phyloP scores from a whole-genome alignment of 805 yeast species.

The Wickerhamomyces tratensis region DNA sequence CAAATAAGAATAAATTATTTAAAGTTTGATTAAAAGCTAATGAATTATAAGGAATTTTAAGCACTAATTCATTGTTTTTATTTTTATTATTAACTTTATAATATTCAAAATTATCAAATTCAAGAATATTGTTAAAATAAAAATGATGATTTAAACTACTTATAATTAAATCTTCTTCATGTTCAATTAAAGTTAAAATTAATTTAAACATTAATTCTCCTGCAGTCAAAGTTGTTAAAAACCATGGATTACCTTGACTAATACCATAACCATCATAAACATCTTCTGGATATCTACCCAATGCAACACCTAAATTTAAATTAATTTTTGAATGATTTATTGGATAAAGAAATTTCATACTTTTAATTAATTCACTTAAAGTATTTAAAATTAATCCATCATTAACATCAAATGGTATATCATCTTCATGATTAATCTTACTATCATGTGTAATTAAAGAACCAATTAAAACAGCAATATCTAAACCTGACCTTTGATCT shows the following conservation, averaged over 20 bases:
- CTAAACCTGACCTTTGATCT: conserved; percentile 59
- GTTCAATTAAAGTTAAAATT: conserved; percentile 32
- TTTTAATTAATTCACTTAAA: conserved; percentile 47
- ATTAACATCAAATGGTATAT: conserved; percentile 53
- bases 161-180: conserved; percentile 34
- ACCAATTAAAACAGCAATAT: conserved; percentile 56
- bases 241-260: conserved; percentile 91
- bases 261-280: conserved; percentile 66
- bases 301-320: conserved; percentile 41
- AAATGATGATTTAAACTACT: conserved; percentile 19
- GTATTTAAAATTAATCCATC: conserved; percentile 55
- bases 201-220: conserved; percentile 52
- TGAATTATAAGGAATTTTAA: conserved; percentile 20
- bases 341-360: conserved; percentile 71
- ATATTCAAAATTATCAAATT: conserved; percentile 3
- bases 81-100: background rate
- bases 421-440: conserved; percentile 26
- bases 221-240: conserved; percentile 64
- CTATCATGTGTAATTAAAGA: conserved; percentile 32
- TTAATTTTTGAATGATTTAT: conserved; percentile 47
- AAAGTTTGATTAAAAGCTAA: conserved; percentile 37
- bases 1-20: conserved; percentile 37
- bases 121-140: conserved; percentile 21
- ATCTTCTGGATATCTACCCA: conserved; percentile 94
- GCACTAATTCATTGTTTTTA: conserved; percentile 1